Evolutionary conservation across 345 rosid genomes (phyloP), one percentile per base, ranked within the genome.

Genomic region (Turnera subulata): DNA sequence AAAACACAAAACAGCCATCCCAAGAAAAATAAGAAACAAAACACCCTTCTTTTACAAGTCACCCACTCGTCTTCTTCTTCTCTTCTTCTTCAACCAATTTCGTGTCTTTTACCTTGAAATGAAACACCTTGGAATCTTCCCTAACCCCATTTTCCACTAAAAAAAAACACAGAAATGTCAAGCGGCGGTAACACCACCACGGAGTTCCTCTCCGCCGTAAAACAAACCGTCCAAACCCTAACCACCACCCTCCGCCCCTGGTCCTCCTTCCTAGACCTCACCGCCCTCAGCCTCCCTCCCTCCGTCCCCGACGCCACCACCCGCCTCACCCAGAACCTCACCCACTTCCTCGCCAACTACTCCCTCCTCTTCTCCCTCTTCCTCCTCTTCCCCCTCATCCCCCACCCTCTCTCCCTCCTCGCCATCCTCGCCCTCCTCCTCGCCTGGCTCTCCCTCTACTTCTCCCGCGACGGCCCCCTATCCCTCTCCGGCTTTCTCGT

Each of bases 361-460:
- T 38, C 68, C 6, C 13, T 76, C 16, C 54, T 77, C 55, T 53
- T 80, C 75, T 61, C 73, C 18, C 2, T 76, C 1, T 46, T 77
- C 66, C 59, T 86, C 68, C 63, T 74, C 62, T 18, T 86, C 9
- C 65, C 82, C 61, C 68, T 86, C 55, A 48, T 86, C 23, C 69
- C 58, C 56, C 90, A 77, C n/a, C 95, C 90, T 2, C 40, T 84
- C 47, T 74, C 88, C 1, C 24, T 81, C 25, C 59, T 86, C 69
- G 78, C 80, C 13, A 73, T 80, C 59, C 6, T 80, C 3, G 48
- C 83, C n/a, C 67, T 71, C 18, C 68, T 74, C 18, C 26, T 75
- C 47, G 86, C 82, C 11, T 86, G 95, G 95, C 50, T 76, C 71
- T 71, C 78, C 68, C 83, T 86, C 73, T 86, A 74, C 66, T 78